Conservation (phyloP, 495 filamentous ascomycete species). For the Glarea lozoyensis region DNA sequence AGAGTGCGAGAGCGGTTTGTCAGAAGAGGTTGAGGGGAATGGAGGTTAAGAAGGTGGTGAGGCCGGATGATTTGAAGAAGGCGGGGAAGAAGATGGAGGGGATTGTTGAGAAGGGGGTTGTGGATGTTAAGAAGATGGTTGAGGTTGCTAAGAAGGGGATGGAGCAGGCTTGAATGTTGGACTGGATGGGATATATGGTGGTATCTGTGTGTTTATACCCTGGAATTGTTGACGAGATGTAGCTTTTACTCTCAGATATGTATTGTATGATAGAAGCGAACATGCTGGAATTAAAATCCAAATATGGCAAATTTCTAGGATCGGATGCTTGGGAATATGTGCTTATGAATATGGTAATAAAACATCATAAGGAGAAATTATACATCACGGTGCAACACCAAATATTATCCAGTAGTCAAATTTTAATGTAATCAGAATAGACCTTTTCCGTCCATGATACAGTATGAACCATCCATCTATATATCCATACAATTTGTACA, state of each 20-base stretch:
- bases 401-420: too few species aligned
- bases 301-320: too few species aligned
- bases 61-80: slow-evolving; percentile 59
- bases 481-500: slow-evolving; percentile 18
- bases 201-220: too few species aligned
- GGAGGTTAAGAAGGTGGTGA: slow-evolving; percentile 43
- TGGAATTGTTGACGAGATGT: too few species aligned
- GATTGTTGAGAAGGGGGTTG: slow-evolving; percentile 58
- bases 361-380: neutral
- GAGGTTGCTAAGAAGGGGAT: slow-evolving; percentile 55
- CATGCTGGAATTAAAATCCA: too few species aligned
- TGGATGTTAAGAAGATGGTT: slow-evolving; percentile 58
- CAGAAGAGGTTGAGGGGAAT: slow-evolving; percentile 57
- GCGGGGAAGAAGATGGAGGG: slow-evolving; percentile 65
- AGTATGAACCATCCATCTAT: too few species aligned
- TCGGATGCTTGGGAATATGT: neutral
- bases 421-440: too few species aligned
- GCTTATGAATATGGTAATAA: neutral
- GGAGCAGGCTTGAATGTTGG: slow-evolving; percentile 29
- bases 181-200: neutral
- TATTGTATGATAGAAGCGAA: too few species aligned
- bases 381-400: neutral
- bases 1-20: slow-evolving; percentile 46
- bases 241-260: too few species aligned
- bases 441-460: too few species aligned